Evolutionary conservation across 306 rosid species (phyloP).

Genomic region (Malus sieversii): DNA sequence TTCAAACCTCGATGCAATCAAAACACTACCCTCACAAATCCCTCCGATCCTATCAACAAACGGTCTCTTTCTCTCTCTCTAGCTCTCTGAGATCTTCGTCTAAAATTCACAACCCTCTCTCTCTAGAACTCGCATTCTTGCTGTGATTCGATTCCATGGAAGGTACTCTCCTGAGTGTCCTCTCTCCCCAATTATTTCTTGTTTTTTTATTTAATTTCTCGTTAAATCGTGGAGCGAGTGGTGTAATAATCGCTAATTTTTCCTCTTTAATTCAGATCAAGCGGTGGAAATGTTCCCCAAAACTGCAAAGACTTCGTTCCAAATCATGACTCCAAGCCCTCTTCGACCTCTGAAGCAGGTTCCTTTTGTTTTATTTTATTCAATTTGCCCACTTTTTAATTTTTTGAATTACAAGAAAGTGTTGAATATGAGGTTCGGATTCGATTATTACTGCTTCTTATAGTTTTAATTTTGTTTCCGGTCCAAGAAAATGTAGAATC

Average conservation of each 20-base stretch:
- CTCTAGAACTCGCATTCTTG: neutral
- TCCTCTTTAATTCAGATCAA: constrained; percentile 1
- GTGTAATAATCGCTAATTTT: neutral
- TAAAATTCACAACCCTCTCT: constrained; percentile 6
- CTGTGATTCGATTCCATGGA: constrained; percentile 32
- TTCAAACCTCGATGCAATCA: too few species aligned
- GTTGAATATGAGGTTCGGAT: neutral
- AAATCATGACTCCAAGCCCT: neutral
- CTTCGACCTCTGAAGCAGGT: constrained; percentile 40
- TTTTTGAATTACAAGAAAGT: neutral
- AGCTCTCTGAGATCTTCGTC: neutral
- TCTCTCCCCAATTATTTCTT: constrained; percentile 1
- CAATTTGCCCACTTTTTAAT: neutral
- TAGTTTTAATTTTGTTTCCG: too few species aligned
- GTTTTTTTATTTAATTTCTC: neutral
- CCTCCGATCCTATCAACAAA: too few species aligned
- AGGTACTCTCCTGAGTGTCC: constrained; percentile 18
- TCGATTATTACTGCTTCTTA: neutral
- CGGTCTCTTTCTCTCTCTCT: too few species aligned
- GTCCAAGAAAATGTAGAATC: neutral
- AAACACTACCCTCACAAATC: too few species aligned
- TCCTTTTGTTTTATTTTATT: neutral
- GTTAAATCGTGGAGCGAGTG: neutral
- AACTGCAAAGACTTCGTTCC: constrained; percentile 15
- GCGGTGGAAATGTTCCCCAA: constrained; percentile 3